Base-by-base conservation (phyloP, 768 basidiomycete species). In the Rickenella mellea region DNA sequence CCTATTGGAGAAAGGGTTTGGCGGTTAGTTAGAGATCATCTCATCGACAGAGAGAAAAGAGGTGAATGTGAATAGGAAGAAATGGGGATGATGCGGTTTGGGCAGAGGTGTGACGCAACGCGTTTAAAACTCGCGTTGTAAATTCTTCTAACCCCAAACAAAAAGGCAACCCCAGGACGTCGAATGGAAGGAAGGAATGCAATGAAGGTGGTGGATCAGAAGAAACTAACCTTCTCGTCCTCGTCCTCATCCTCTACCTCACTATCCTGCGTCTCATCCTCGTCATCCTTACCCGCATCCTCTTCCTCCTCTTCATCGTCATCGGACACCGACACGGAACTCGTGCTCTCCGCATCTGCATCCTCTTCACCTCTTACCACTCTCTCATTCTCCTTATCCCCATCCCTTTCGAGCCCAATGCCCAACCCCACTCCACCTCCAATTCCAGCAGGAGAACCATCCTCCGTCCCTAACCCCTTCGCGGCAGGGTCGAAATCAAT, bases 401-500 rank as follows among this genome's bases (percentile, higher is more conserved):
- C n/a, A n/a, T n/a, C n/a, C n/a, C n/a, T n/a, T n/a, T n/a, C n/a
- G n/a, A n/a, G n/a, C n/a, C n/a, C n/a, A n/a, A n/a, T n/a, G n/a
- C n/a, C n/a, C n/a, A n/a, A n/a, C n/a, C n/a, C n/a, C n/a, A n/a
- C n/a, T n/a, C n/a, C n/a, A n/a, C 45, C 41, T 43, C 50, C 49
- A 30, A 48, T 39, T 33, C 52, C 49, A 37, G 56, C 51, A 28
- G 52, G 52, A 31, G 53, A 52, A 40, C 53, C 55, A 21, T 50
- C 55, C 20, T 53, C 27, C 41, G 11, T 8, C 29, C n/a, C 40
- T 39, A 12, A 20, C 9, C 26, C 40, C 14, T 12, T 10, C 6
- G 10, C 19, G 24, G 10, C 33, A 14, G 24, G 3, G 19, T 7
- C 33, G 33, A 19, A 22, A 10, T 36, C 33, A 7, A 19, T 17